Base-by-base conservation (phyloP, 176 grass and related monocot genomes). In the bread wheat (Triticum aestivum) region DNA sequence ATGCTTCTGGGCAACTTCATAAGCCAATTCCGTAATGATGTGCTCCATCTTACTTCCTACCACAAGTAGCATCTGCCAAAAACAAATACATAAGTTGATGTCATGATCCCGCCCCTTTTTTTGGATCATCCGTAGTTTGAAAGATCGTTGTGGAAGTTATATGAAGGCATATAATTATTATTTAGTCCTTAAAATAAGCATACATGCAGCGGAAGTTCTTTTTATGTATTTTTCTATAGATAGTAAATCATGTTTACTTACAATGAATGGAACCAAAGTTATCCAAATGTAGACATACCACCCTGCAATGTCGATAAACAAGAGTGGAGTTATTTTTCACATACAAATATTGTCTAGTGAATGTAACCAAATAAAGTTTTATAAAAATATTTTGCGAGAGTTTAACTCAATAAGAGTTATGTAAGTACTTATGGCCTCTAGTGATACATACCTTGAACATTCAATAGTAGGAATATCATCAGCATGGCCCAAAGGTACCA, bases 401-500 rank as follows among this genome's bases (percentile, higher is more conserved):
- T 74, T 47, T 47, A 41, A 15, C 41, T 0, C 8, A 14, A 74
- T 54, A 54, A 3, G 13, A 2, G 13, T 27, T 23, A 47, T 7
- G n/a, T 27, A 15, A 47, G 6, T 47, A 75, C 13, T 9, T 51
- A 75, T 49, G 12, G 17, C 0, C 26, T 3, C 12, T 49, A 75
- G 24, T 30, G 24, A 29, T 51, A 51, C 58, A 59, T 92, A 98
- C 96, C 96, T 45, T 92, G 64, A 70, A 98, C 92, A 90, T 96
- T 90, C 45, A 98, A 38, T 23, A 98, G 64, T 78, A 98, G 87
- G 63, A 98, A 94, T 77, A 98, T 23, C 79, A 98, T 92, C 15
- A 98, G 80, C 90, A 98, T 65, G 27, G 56, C 42, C 97, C 97
- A 98, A 45, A 98, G 92, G 82, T 98, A 94, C 89, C 90, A 98